A percentile compares a stretch with the other conserved stretches of the same genome.
These are phyloP conservation scores for Irpex lacteus DNA, from an alignment of 1,284 basidiomycete species.

Conservation along the genomic window DNA sequence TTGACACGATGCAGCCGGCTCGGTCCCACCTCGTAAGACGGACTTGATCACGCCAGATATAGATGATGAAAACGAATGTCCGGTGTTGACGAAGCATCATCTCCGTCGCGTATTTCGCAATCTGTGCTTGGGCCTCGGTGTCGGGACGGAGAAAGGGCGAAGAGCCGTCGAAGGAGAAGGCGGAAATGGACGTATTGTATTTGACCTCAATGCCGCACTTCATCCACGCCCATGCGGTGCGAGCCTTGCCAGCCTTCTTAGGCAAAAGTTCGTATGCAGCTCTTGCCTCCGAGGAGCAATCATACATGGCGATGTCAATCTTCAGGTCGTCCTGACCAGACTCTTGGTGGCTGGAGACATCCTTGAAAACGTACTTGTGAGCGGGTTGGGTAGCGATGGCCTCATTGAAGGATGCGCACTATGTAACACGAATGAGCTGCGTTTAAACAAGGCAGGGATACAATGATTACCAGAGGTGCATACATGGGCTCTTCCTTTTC, in stretches of 20 bases:
- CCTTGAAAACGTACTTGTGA: background rate
- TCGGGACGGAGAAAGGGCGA: background rate
- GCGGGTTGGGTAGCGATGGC: background rate
- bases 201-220: background rate
- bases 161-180: background rate
- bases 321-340: background rate
- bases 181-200: background rate
- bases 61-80: conserved; percentile 14
- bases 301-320: background rate
- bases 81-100: conserved; percentile 16
- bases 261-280: background rate
- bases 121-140: conserved; percentile 10
- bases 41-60: conserved; percentile 11
- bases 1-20: conserved; percentile 15
- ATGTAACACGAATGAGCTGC: background rate
- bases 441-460: background rate
- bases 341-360: background rate
- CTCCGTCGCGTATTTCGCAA: conserved; percentile 6
- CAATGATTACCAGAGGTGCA: background rate
- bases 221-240: background rate
- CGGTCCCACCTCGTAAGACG: conserved; percentile 20
- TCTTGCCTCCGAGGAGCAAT: background rate
- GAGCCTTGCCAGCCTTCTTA: background rate
- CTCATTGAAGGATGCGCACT: background rate
- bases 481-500: background rate